Percentiles rank a stretch among this genome's conserved stretches.
Conservation (phyloP, 2,329 filamentous ascomycete species). For the Cladophialophora chaetospira region DNA sequence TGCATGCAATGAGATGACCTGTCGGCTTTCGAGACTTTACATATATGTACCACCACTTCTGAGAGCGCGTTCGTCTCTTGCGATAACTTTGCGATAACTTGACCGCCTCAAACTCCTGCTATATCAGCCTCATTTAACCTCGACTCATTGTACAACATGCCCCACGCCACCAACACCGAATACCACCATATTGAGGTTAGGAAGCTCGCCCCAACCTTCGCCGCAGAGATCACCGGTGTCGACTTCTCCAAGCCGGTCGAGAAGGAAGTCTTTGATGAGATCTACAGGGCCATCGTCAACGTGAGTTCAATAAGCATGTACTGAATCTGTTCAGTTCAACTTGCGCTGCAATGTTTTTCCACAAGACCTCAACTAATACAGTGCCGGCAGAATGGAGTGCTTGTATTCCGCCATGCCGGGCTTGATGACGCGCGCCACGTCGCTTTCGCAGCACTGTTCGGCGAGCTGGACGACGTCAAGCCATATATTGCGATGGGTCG, state of each 20-base stretch:
- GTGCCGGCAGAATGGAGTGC: constrained; percentile 52
- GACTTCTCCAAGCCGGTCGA: constrained; percentile 41
- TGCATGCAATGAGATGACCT: too few species aligned
- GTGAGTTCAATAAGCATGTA: constrained; percentile 28
- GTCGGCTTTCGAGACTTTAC: not conserved
- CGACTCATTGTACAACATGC: constrained; percentile 15
- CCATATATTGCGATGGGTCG: constrained; percentile 53
- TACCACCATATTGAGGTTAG: constrained; percentile 38
- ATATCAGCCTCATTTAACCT: not conserved
- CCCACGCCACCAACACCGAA: constrained; percentile 34
- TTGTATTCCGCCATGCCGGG: constrained; percentile 54
- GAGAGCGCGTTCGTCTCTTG: not conserved
- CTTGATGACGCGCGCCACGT: constrained; percentile 57
- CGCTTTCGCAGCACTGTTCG: constrained; percentile 53
- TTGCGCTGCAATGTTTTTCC: not conserved
- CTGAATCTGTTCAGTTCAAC: too few species aligned
- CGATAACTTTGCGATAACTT: not conserved
- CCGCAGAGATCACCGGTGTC: constrained; percentile 42
- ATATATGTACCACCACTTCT: not conserved
- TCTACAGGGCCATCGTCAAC: constrained; percentile 40
- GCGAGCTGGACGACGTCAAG: constrained; percentile 58
- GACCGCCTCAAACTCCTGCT: not conserved
- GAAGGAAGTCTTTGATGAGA: constrained; percentile 41
- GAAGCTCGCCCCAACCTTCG: constrained; percentile 42
- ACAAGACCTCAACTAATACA: not conserved